A percentile compares a stretch with the other conserved stretches of the same genome.
phyloP scores from a whole-genome alignment of 2,329 filamentous ascomycete species.

The Lizonia empirigonia region DNA sequence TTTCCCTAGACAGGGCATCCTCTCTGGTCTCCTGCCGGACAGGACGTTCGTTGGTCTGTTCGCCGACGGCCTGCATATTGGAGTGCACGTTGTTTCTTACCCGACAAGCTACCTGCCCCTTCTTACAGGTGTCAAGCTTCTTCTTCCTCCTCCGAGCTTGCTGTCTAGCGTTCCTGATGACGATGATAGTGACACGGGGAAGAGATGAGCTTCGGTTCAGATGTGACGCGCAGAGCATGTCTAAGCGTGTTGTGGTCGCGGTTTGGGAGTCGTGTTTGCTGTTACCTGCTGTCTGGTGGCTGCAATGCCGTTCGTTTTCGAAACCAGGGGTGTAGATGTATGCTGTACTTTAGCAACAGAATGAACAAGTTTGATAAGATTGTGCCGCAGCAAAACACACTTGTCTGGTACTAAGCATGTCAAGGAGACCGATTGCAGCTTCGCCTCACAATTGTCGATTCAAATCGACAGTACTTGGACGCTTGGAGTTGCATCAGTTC shows the following conservation, averaged over 20 bases:
- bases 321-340: neutral
- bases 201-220: neutral
- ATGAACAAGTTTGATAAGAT: neutral
- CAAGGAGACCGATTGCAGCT: too few species aligned
- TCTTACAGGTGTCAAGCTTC: conserved; percentile 9
- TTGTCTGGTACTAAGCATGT: too few species aligned
- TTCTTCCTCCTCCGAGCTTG: conserved; percentile 8
- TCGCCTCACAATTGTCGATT: too few species aligned
- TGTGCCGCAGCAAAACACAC: too few species aligned
- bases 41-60: conserved; percentile 22
- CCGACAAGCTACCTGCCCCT: conserved; percentile 11
- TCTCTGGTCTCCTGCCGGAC: conserved; percentile 19
- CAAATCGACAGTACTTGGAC: too few species aligned
- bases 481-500: too few species aligned
- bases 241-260: neutral
- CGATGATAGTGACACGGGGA: neutral
- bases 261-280: neutral
- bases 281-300: neutral
- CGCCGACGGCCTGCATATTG: conserved; percentile 25
- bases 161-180: neutral
- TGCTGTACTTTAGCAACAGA: neutral
- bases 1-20: conserved; percentile 15
- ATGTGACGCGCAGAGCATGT: neutral
- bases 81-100: conserved; percentile 22
- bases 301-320: neutral